Evolutionary conservation across 169 alveolate genomes (phyloP).

Genomic region (Ichthyophthirius multifiliis): DNA sequence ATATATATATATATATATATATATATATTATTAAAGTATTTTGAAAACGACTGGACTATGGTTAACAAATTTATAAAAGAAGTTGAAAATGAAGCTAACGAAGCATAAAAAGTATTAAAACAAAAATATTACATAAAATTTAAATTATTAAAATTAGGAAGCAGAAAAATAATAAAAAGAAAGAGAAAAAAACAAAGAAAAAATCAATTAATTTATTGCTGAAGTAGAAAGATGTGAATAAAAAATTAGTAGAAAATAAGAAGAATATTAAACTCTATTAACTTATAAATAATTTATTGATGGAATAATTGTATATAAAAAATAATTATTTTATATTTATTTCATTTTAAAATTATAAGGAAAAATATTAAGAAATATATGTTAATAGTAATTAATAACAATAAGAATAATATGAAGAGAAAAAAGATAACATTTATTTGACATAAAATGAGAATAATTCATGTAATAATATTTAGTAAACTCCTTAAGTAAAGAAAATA

Average conservation of each 20-base stretch:
- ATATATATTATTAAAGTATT: neutral
- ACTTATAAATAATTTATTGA: neutral
- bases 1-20: too few relatives aligned
- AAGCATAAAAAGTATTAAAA: neutral
- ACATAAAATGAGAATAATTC: neutral
- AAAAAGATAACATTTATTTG: neutral
- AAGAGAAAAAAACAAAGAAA: constrained; percentile 1
- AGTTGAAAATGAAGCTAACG: neutral
- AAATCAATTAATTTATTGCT: neutral
- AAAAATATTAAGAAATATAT: neutral
- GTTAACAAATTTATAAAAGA: neutral
- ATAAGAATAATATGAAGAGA: neutral
- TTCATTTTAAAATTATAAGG: neutral
- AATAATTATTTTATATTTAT: neutral
- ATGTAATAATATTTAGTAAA: neutral
- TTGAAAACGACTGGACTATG: constrained; percentile 9
- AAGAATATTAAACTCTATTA: neutral
- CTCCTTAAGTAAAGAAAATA: neutral
- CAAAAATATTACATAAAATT: neutral
- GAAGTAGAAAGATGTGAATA: constrained; percentile 1
- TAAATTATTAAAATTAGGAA: neutral
- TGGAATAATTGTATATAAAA: neutral
- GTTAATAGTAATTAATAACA: neutral
- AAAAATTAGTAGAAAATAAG: neutral
- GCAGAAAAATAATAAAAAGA: neutral